Percentiles rank a stretch among this genome's conserved stretches.
Evolutionary conservation across 192 early-diverging fungal genomes (phyloP).

Genomic region (Tieghemiomyces parasiticus): DNA sequence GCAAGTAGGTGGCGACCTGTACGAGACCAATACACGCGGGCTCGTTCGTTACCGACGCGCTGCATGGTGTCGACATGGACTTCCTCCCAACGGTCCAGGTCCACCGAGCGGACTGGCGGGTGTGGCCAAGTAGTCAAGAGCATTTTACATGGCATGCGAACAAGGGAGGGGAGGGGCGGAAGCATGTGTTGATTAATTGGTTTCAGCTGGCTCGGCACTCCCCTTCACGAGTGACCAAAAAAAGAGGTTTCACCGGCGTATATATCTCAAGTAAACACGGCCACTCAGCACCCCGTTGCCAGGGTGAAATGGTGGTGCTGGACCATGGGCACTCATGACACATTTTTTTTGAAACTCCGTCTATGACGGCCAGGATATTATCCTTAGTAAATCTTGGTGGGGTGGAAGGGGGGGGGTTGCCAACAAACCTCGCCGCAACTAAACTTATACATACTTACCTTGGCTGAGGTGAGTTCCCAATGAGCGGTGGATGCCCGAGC

Average conservation of each 20-base stretch:
- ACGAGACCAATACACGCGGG: not conserved
- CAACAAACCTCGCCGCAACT: not conserved
- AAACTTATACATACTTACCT: slow-evolving; percentile 31
- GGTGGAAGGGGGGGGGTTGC: not conserved
- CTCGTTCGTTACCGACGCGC: not conserved
- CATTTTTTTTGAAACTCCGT: too few species aligned
- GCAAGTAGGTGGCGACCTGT: too few species aligned
- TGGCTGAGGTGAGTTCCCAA: slow-evolving; percentile 76
- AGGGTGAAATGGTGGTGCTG: not conserved
- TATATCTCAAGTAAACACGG: not conserved
- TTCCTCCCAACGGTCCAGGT: not conserved
- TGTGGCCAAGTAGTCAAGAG: not conserved
- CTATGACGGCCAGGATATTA: not conserved
- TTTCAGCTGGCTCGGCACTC: not conserved
- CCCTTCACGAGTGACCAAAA: too few species aligned
- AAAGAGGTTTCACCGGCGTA: not conserved
- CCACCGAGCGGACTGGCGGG: not conserved
- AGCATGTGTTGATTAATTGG: not conserved
- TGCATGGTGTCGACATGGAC: not conserved
- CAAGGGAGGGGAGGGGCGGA: too few species aligned
- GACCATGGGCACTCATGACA: too few species aligned
- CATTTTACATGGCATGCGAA: too few species aligned
- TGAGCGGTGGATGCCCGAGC: slow-evolving; percentile 61
- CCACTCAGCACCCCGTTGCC: not conserved
- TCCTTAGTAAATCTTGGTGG: not conserved